A percentile compares a stretch with the other conserved stretches of the same genome.
These are phyloP conservation scores for Allium cepa DNA, from an alignment of 106 monocot species.

Conservation along the genomic window DNA sequence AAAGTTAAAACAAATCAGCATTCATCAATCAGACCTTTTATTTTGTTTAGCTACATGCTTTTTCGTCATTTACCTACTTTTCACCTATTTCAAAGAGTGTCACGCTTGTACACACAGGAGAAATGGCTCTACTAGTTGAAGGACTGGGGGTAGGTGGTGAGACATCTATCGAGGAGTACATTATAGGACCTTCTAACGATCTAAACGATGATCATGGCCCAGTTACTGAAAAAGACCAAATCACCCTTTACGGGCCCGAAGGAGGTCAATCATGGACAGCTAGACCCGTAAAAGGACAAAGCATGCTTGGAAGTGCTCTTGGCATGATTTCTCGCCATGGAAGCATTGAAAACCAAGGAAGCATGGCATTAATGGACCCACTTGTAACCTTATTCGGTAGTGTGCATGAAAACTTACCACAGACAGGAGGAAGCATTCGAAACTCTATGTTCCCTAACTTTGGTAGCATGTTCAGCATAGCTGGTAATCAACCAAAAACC, in stretches of 20 bases:
- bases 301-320: slow-evolving; percentile 30
- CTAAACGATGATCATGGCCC: slow-evolving; percentile 26
- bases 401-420: slow-evolving; percentile 56
- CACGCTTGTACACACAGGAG: slow-evolving; percentile 22
- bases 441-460: slow-evolving; percentile 61
- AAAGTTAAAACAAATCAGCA: too few species aligned
- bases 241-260: slow-evolving; percentile 52
- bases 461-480: slow-evolving; percentile 67
- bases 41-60: too few species aligned
- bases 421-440: slow-evolving; percentile 58
- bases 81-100: too few species aligned
- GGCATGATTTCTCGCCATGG: slow-evolving; percentile 49
- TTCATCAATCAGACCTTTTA: too few species aligned
- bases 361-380: slow-evolving; percentile 44
- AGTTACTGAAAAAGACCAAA: slow-evolving; percentile 30
- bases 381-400: slow-evolving; percentile 73
- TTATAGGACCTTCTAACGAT: slow-evolving; percentile 56
- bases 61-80: too few species aligned
- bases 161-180: slow-evolving; percentile 64
- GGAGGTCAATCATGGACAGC: slow-evolving; percentile 63
- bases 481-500: slow-evolving; percentile 30
- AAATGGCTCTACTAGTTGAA: slow-evolving; percentile 76
- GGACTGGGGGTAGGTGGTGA: slow-evolving; percentile 55
- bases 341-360: slow-evolving; percentile 34
- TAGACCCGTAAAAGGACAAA: slow-evolving; percentile 51